Conservation (phyloP, 495 filamentous ascomycete genomes). For the Trichoderma gamsii region DNA sequence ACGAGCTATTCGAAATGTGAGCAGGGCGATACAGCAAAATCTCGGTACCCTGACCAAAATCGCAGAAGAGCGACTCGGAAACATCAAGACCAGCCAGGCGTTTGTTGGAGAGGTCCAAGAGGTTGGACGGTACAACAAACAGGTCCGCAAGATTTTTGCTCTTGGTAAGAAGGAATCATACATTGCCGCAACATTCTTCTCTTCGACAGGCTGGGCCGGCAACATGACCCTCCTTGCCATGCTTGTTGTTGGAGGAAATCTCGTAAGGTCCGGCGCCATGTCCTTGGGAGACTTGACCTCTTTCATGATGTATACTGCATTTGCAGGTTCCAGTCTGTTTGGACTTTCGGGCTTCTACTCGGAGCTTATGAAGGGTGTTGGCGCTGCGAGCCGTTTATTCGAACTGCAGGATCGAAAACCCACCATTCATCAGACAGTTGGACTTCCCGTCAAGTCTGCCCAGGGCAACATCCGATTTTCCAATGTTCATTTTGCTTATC, state of each 20-base stretch:
- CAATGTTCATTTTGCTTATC: conserved; percentile 81
- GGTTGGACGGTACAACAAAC: conserved; percentile 81
- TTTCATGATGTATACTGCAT: conserved; percentile 96
- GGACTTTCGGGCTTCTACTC: conserved; percentile 94
- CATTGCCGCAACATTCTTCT: conserved; percentile 88
- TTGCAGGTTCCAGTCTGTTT: conserved; percentile 85
- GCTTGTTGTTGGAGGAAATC: conserved; percentile 81
- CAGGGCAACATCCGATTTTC: conserved; percentile 82
- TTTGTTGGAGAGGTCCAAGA: conserved; percentile 91
- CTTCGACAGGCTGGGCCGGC: conserved; percentile 77
- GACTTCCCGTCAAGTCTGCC: conserved; percentile 68
- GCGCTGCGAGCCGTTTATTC: conserved; percentile 89
- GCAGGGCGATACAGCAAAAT: conserved; percentile 85
- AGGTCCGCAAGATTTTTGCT: conserved; percentile 84
- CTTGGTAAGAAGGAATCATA: conserved; percentile 80
- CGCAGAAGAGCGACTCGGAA: conserved; percentile 90
- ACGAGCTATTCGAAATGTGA: conserved; percentile 75
- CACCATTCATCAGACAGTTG: conserved; percentile 76
- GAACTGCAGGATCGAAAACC: conserved; percentile 91
- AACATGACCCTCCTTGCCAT: conserved; percentile 95
- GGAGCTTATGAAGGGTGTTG: conserved; percentile 97
- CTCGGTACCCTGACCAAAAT: conserved; percentile 90
- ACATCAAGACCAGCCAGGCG: conserved; percentile 90
- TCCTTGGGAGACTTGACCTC: conserved; percentile 90
- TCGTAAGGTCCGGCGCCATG: conserved; percentile 81